A percentile compares a stretch with the other conserved stretches of the same genome.
Conservation (phyloP, 768 basidiomycete species). For the Auriculariales sp. region DNA sequence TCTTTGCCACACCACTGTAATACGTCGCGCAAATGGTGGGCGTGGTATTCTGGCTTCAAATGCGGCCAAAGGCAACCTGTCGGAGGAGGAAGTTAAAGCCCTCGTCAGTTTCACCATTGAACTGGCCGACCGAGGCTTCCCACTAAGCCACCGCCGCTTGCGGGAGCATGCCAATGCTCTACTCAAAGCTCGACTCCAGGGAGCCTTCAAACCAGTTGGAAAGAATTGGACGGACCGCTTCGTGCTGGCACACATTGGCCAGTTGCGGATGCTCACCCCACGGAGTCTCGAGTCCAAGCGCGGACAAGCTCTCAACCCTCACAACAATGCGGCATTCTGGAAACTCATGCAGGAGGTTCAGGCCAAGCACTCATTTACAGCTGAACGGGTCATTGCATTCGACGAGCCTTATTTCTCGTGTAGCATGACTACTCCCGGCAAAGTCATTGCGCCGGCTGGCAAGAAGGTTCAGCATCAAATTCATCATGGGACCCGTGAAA, state of each 20-base stretch:
- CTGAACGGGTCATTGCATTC: neutral
- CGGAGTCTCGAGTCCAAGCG: neutral
- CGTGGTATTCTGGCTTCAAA: neutral
- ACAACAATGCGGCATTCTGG: neutral
- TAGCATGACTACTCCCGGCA: neutral
- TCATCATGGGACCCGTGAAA: slow-evolving; percentile 4
- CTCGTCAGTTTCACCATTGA: neutral
- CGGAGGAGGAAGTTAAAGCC: neutral
- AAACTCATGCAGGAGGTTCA: neutral
- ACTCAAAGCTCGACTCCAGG: neutral
- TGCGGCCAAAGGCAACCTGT: neutral
- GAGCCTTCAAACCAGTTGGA: neutral
- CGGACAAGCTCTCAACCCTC: neutral
- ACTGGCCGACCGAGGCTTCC: neutral
- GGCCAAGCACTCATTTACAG: neutral
- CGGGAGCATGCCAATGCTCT: neutral
- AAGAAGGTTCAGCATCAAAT: neutral
- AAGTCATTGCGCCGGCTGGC: neutral
- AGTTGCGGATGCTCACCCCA: neutral
- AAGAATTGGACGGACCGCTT: neutral
- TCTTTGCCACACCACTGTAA: neutral
- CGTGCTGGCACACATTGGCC: neutral
- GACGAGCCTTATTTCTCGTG: neutral
- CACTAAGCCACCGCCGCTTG: neutral
- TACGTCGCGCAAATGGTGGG: neutral